Percentiles rank a stretch among this genome's conserved stretches.
Conservation (phyloP, 2,329 filamentous ascomycete species). For the Trichothecium roseum region DNA sequence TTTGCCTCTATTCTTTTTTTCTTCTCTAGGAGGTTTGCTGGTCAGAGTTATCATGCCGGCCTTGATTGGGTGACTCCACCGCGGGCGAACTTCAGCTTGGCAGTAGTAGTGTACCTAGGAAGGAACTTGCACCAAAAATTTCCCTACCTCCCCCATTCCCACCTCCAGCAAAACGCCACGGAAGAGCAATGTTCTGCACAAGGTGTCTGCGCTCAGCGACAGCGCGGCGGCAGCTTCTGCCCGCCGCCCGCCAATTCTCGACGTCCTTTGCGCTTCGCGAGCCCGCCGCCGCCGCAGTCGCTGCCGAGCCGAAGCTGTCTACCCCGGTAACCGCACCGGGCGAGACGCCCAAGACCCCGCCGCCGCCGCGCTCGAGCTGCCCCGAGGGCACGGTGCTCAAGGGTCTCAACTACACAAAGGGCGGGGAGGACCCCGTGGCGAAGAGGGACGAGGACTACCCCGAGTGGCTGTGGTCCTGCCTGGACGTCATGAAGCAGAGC, state of each 20-base stretch:
- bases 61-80: too few relatives aligned
- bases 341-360: conserved; percentile 17
- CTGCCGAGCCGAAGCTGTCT: conserved; percentile 25
- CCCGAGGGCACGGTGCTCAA: conserved; percentile 58
- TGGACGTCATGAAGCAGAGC: conserved; percentile 46
- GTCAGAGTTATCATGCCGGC: too few relatives aligned
- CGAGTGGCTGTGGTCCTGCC: conserved; percentile 66
- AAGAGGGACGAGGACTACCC: conserved; percentile 68
- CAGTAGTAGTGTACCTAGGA: too few relatives aligned
- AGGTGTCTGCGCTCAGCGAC: conserved; percentile 37
- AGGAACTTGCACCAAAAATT: too few relatives aligned
- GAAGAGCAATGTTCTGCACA: conserved; percentile 28
- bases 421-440: conserved; percentile 61
- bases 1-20: too few relatives aligned
- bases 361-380: conserved; percentile 38
- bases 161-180: conserved; percentile 15
- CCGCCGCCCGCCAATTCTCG: conserved; percentile 28
- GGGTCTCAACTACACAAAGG: conserved; percentile 71
- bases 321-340: conserved; percentile 20
- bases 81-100: too few relatives aligned
- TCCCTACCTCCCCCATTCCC: too few relatives aligned
- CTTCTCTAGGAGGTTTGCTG: too few relatives aligned
- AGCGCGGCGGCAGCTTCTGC: conserved; percentile 17
- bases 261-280: conserved; percentile 23
- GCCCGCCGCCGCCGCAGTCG: too few relatives aligned